These are phyloP conservation scores for Xerocomellus amylosporus DNA, from an alignment of 768 basidiomycete genomes.

Conservation along the genomic window DNA sequence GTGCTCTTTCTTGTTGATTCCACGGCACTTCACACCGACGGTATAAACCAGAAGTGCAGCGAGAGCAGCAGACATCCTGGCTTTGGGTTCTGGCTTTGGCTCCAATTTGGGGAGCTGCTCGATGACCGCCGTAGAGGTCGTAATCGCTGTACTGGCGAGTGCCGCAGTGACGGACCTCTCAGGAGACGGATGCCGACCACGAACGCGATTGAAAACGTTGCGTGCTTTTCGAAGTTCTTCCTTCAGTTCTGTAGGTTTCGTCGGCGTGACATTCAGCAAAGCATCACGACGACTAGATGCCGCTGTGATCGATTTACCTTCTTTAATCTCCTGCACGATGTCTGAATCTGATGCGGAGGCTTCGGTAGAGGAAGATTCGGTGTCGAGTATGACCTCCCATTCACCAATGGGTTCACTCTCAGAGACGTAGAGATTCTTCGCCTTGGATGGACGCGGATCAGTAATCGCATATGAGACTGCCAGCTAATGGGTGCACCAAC, in stretches of 20 bases:
- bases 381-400: conserved; percentile 35
- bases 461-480: not conserved
- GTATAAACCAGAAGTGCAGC: conserved; percentile 86
- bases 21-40: conserved; percentile 91
- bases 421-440: conserved; percentile 71
- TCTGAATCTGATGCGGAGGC: conserved; percentile 36
- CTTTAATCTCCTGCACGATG: conserved; percentile 20
- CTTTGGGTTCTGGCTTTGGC: conserved; percentile 35
- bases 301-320: conserved; percentile 24
- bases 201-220: conserved; percentile 42
- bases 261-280: conserved; percentile 14
- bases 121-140: conserved; percentile 11
- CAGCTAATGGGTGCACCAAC: conserved; percentile 34
- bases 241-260: conserved; percentile 33
- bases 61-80: conserved; percentile 73
- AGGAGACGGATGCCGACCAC: conserved; percentile 27
- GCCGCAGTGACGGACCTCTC: conserved; percentile 18
- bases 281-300: conserved; percentile 1
- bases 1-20: conserved; percentile 79
- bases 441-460: conserved; percentile 37
- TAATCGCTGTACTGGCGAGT: conserved; percentile 9
- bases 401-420: conserved; percentile 35
- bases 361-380: conserved; percentile 44
- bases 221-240: conserved; percentile 40
- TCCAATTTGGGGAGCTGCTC: conserved; percentile 19